Base-by-base conservation (phyloP, 768 basidiomycete species). In the Hericium erinaceus region DNA sequence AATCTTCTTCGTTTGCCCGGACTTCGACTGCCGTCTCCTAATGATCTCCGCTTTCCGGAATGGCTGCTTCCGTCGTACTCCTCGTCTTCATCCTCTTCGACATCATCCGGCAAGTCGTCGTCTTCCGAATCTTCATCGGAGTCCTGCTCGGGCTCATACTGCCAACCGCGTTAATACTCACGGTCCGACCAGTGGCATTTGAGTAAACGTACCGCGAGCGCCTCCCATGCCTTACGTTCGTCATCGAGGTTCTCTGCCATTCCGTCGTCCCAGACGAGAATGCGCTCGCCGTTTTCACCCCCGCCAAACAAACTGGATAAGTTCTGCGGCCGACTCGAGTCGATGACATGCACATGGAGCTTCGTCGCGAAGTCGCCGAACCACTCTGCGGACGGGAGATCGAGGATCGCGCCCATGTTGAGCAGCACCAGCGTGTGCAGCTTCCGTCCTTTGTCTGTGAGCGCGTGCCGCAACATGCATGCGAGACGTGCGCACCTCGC, bases 231-330 rank as follows among this genome's bases (percentile, higher is more conserved):
- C 65, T 83, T 84, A 65, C 79, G 78, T 65, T 92, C 85, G 48
- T 87, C 81, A 39, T 74, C 73, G 64, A 95, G 74, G 57, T 77
- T 77, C 57, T 85, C 84, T 2, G 84, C 86, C 16, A 82, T 84
- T 3, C 92, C 92, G 65, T 95, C 94, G 61, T 94, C 92, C 97
- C 97, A 99, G 0, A 98, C 78, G 33, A 95, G 75, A 18, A 98
- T 83, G 54, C 87, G 76, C 60, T 88, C 83, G 12, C 79, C 80
- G 54, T 80, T 80, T 63, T 82, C 78, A 24, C 84, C 84, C 46
- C 75, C 78, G 52, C 80, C 82, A 69, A 95, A 98, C 20, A 98
- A 73, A 73, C 86, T 97, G 46, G 84, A 77, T 65, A 98, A 75
- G 70, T 94, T 93, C 66, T 89, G 83, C 16, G 97, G 97, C 54